Evolutionary conservation across 179 eudicot species (phyloP).

Genomic region (Camellia oleifera): DNA sequence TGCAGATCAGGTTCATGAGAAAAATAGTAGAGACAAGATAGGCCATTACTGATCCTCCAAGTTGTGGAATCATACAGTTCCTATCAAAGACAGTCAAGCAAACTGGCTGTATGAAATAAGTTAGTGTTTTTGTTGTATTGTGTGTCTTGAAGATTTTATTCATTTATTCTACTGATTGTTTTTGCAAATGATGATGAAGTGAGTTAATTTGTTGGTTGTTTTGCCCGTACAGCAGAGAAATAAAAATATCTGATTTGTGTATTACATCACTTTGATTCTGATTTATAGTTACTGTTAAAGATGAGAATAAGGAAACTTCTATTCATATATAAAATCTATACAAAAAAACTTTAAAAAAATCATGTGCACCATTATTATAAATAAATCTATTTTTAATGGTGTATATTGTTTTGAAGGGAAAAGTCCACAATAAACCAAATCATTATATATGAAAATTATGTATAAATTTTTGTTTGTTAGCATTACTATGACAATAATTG

Average conservation of each 20-base stretch:
- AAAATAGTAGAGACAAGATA: not conserved
- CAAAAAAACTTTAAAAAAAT: no score
- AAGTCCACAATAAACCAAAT: no score
- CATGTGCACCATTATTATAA: no score
- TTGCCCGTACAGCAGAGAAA: not conserved
- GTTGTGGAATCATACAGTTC: not conserved
- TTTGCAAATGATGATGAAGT: not conserved
- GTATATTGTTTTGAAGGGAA: no score
- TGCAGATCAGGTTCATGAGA: not conserved
- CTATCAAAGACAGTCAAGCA: not conserved
- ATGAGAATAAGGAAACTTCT: not conserved
- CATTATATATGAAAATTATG: no score
- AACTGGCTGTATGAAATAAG: not conserved
- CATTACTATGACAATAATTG: no score
- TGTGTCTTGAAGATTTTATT: not conserved
- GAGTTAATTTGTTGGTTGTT: not conserved
- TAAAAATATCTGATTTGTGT: not conserved
- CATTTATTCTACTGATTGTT: not conserved
- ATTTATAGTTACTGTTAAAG: not conserved
- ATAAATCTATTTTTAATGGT: no score
- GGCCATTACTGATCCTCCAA: no score
- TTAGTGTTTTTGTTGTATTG: not conserved
- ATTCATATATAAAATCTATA: no score
- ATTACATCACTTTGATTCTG: not conserved
- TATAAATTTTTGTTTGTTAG: no score